Evolutionary conservation across 495 filamentous ascomycete species (phyloP).

Genomic region (Diplogelasinospora grovesii): DNA sequence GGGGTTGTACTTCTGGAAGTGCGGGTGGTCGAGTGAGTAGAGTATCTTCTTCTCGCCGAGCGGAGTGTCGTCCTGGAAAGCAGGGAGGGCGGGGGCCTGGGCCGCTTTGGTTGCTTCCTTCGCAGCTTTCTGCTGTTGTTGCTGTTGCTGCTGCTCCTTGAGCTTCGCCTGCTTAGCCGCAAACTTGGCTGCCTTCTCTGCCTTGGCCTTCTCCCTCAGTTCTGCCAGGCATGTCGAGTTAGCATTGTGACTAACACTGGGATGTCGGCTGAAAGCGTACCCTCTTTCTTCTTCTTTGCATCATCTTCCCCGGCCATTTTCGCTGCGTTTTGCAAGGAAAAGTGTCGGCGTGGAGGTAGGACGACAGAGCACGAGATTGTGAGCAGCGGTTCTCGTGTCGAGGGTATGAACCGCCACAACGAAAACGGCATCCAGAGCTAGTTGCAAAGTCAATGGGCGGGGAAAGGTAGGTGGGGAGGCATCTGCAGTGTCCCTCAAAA

Average conservation of each 20-base stretch:
- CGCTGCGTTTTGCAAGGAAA: constrained; percentile 7
- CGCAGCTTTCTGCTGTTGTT: constrained; percentile 15
- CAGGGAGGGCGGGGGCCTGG: constrained; percentile 33
- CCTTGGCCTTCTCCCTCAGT: constrained; percentile 25
- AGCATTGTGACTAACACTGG: not conserved
- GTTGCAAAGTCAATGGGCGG: constrained; percentile 21
- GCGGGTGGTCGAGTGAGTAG: constrained; percentile 36
- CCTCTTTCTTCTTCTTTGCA: constrained; percentile 26
- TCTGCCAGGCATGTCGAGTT: constrained; percentile 7
- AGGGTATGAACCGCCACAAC: constrained; percentile 23
- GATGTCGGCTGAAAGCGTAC: constrained; percentile 6
- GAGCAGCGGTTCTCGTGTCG: constrained; percentile 20
- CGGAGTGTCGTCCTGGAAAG: constrained; percentile 42
- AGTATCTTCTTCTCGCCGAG: constrained; percentile 46
- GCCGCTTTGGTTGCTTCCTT: constrained; percentile 16
- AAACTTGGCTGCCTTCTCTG: constrained; percentile 31
- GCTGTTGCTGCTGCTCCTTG: constrained; percentile 14
- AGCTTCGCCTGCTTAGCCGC: constrained; percentile 25
- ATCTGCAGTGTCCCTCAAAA: no score
- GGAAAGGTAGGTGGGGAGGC: no score
- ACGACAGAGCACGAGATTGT: constrained; percentile 14
- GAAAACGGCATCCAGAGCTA: constrained; percentile 25
- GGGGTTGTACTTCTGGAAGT: constrained; percentile 51
- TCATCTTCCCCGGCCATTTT: constrained; percentile 19
- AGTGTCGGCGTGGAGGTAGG: constrained; percentile 18